phyloP scores from a whole-genome alignment of 2,329 filamentous ascomycete species.

The Colletotrichum incanum region DNA sequence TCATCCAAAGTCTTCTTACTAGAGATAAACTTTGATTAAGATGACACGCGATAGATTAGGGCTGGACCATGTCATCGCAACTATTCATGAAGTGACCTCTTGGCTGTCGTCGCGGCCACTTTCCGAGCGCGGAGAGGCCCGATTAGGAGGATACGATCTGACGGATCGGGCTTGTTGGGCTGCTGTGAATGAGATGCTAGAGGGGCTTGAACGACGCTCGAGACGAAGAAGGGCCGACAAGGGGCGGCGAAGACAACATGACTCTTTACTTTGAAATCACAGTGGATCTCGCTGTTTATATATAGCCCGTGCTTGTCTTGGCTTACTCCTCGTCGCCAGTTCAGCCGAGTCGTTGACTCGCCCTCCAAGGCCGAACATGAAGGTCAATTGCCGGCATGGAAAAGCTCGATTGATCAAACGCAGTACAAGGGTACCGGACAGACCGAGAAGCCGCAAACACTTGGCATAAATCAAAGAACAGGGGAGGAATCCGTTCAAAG shows the following conservation, averaged over 20 bases:
- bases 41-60: neutral
- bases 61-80: neutral
- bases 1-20: neutral
- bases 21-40: neutral
- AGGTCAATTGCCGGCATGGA: neutral
- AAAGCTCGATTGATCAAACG: too few relatives aligned
- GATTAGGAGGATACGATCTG: neutral
- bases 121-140: neutral
- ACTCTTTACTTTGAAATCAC: neutral
- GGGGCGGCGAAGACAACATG: neutral
- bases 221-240: neutral
- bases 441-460: neutral
- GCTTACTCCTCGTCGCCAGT: neutral
- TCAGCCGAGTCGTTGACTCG: neutral
- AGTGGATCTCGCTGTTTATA: constrained; percentile 6
- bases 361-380: neutral
- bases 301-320: neutral
- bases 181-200: too few relatives aligned
- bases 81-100: neutral
- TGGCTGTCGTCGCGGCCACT: neutral
- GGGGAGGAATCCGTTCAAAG: too few relatives aligned
- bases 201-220: neutral
- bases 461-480: too few relatives aligned
- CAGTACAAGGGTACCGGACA: neutral
- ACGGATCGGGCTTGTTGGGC: neutral